Base-by-base conservation (phyloP, 768 basidiomycete genomes). In the Astraeus odoratus region DNA sequence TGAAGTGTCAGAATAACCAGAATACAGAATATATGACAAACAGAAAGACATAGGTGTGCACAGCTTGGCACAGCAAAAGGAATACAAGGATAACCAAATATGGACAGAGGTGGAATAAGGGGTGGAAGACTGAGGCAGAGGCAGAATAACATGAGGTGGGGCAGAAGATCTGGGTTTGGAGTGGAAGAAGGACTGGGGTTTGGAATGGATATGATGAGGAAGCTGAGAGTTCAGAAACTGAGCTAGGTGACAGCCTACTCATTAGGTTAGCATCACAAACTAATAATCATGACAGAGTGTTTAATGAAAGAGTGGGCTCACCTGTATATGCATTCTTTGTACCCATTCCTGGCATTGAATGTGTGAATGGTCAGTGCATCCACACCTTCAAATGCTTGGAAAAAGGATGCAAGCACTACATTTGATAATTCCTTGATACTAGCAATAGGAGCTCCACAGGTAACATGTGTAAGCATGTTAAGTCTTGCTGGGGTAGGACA, bases 371-470 rank as follows among this genome's bases (percentile, higher is more conserved):
- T 4, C 22, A 16, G 12, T 18, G 9, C n/a, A 7, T 18, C 8
- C 64, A 67, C 40, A 49, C 39, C 26, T 70, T 67, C 51, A 33
- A 42, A 12, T 67, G 63, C 29, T 37, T 44, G 8, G 57, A 52
- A 15, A 47, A 37, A 4, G 25, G 42, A 16, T 62, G 64, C 40
- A 57, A 44, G 41, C 25, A 48, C 19, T 2, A 16, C 15, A 48
- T 61, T 10, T 39, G 39, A 10, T 51, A 56, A 8, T 64, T 44
- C 33, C 50, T 61, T 8, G 56, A 61, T 43, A 56, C 29, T 0
- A 48, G 40, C 12, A 64, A 69, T 50, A 22, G 39, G 4, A 48
- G 25, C 12, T 67, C 60, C 9, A 67, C 62, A 7, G 46, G 56
- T 7, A 64, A 66, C 50, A 42, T 67, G 37, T 18, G 22, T 19